phyloP scores from a whole-genome alignment of 495 filamentous ascomycete species.

The Pseudotulostoma volvatum region DNA sequence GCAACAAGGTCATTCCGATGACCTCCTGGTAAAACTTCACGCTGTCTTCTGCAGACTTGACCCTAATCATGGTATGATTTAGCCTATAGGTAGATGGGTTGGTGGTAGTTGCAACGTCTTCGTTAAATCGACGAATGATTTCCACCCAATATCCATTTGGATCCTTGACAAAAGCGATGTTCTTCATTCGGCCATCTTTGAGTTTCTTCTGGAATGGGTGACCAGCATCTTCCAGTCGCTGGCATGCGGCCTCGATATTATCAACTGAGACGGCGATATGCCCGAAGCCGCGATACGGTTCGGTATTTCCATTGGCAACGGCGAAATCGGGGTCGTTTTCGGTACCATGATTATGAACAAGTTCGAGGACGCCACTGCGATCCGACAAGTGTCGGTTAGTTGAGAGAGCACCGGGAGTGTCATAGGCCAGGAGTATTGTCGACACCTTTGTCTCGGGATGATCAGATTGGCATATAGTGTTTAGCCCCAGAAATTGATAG shows the following conservation, averaged over 20 bases:
- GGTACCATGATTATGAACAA: slow-evolving; percentile 95
- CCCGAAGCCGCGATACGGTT: slow-evolving; percentile 76
- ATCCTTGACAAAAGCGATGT: slow-evolving; percentile 85
- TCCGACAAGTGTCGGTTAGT: slow-evolving; percentile 62
- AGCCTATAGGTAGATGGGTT: slow-evolving; percentile 38
- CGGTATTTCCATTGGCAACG: slow-evolving; percentile 75
- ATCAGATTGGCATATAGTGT: slow-evolving; percentile 57
- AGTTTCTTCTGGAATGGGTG: slow-evolving; percentile 92
- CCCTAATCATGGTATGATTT: slow-evolving; percentile 74
- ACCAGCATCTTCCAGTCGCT: slow-evolving; percentile 73
- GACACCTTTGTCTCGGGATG: slow-evolving; percentile 74
- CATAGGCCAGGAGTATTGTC: slow-evolving; percentile 39
- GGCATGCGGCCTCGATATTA: slow-evolving; percentile 77
- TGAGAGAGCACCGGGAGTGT: slow-evolving; percentile 63
- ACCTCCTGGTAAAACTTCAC: slow-evolving; percentile 83
- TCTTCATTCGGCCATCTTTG: slow-evolving; percentile 69
- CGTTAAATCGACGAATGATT: slow-evolving; percentile 40
- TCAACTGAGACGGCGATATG: slow-evolving; percentile 81
- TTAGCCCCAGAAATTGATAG: slow-evolving; percentile 88
- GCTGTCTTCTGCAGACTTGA: slow-evolving; percentile 74
- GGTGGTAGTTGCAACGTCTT: slow-evolving; percentile 35
- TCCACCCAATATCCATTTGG: slow-evolving; percentile 91
- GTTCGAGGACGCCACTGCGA: slow-evolving; percentile 77
- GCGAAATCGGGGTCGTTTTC: slow-evolving; percentile 72
- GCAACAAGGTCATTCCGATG: slow-evolving; percentile 70